These are phyloP conservation scores for Ananas comosus DNA, from an alignment of 176 grass and related monocot species.

Conservation along the genomic window DNA sequence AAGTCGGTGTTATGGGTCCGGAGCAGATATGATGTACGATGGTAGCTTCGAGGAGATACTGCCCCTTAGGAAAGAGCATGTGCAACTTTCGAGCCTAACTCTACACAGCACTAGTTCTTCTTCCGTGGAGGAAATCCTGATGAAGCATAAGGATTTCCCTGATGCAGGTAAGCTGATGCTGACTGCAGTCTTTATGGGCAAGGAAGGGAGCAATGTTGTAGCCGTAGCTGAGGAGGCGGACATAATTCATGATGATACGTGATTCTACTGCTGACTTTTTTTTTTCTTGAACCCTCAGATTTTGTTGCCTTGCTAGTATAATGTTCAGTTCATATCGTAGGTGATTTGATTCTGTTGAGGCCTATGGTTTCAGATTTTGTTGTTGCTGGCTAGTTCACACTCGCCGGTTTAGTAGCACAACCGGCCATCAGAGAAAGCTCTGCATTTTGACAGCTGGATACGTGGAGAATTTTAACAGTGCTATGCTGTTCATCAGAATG, in stretches of 20 bases:
- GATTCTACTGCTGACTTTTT: too few relatives aligned
- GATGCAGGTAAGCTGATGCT: slow-evolving; percentile 92
- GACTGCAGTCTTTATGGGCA: slow-evolving; percentile 61
- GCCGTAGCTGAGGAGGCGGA: slow-evolving; percentile 29
- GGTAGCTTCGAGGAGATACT: slow-evolving; percentile 73
- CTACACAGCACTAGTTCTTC: slow-evolving; percentile 25
- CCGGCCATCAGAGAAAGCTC: background rate
- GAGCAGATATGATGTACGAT: slow-evolving; percentile 36
- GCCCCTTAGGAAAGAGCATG: slow-evolving; percentile 55
- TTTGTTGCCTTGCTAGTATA: too few relatives aligned
- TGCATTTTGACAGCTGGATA: background rate
- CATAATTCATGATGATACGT: slow-evolving; percentile 30
- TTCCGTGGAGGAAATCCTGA: slow-evolving; percentile 73
- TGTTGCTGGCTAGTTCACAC: background rate
- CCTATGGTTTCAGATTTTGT: background rate
- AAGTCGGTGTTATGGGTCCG: slow-evolving; percentile 48
- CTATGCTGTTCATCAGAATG: background rate
- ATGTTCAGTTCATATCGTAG: background rate
- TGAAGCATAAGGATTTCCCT: slow-evolving; percentile 73
- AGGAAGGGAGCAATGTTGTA: slow-evolving; percentile 25
- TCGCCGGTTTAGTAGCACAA: background rate
- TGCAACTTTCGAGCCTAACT: slow-evolving; percentile 26
- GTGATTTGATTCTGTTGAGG: background rate
- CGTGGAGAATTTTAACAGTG: background rate
- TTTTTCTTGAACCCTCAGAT: too few relatives aligned